These are phyloP conservation scores for Thymus mandschuricus DNA, from an alignment of 257 asterid genomes.

Conservation along the genomic window DNA sequence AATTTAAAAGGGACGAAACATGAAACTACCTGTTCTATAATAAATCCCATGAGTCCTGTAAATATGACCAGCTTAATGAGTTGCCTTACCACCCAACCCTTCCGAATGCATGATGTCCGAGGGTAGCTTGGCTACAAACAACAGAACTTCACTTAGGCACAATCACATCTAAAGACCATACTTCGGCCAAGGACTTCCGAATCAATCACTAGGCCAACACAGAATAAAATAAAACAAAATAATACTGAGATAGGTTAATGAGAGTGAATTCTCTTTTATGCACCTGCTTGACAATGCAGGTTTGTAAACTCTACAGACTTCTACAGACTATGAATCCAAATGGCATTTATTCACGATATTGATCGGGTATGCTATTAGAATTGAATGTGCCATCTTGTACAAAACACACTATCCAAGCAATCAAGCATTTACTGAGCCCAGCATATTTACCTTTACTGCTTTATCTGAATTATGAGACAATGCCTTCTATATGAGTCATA, in stretches of 20 bases:
- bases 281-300: conserved; percentile 13
- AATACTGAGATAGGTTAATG: not conserved
- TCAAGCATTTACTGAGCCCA: conserved; percentile 14
- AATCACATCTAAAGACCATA: conserved; percentile 22
- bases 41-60: conserved; percentile 93
- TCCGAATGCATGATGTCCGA: conserved; percentile 76
- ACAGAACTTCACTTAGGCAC: conserved; percentile 22
- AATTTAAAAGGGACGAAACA: conserved; percentile 29
- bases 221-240: not conserved
- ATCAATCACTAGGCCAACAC: conserved; percentile 24
- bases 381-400: not conserved
- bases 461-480: conserved; percentile 9
- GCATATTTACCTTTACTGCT: not conserved
- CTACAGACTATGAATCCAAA: conserved; percentile 2
- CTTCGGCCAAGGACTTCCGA: conserved; percentile 12
- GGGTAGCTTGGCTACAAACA: conserved; percentile 88
- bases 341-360: conserved; percentile 23
- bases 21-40: conserved; percentile 79
- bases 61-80: conserved; percentile 82
- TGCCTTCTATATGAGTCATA: conserved; percentile 31
- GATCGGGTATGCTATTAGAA: conserved; percentile 2
- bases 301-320: conserved; percentile 15
- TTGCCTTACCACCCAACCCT: conserved; percentile 96
- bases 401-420: conserved; percentile 17
- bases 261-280: conserved; percentile 8